These are phyloP conservation scores for Cucurbita pepo DNA, from an alignment of 306 rosid species.

Conservation along the genomic window DNA sequence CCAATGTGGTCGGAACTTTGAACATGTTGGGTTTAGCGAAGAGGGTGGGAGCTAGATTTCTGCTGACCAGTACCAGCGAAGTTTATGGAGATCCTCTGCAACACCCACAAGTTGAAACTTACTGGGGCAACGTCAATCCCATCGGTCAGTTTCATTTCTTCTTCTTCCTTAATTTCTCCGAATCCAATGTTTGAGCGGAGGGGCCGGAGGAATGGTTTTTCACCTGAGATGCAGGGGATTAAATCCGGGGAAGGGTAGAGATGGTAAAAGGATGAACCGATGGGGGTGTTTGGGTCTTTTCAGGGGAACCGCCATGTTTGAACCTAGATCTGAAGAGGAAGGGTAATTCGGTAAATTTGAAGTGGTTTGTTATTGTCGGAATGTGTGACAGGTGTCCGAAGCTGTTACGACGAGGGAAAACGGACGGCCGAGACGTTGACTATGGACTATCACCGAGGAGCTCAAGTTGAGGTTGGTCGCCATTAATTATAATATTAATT, in stretches of 20 bases:
- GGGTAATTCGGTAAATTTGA: background rate
- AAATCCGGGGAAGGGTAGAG: too few species aligned
- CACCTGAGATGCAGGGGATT: too few species aligned
- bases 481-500: background rate
- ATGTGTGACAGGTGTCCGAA: slow-evolving; percentile 76
- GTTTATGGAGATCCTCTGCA: slow-evolving; percentile 97
- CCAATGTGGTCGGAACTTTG: slow-evolving; percentile 93
- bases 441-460: slow-evolving; percentile 96
- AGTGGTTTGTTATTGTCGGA: background rate
- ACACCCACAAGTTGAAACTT: slow-evolving; percentile 95
- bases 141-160: slow-evolving; percentile 35
- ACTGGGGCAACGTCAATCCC: slow-evolving; percentile 99
- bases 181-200: too few species aligned
- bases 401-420: slow-evolving; percentile 97
- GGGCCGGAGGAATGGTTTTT: too few species aligned
- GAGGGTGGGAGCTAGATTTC: slow-evolving; percentile 77
- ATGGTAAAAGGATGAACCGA: too few species aligned
- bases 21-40: slow-evolving; percentile 92
- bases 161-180: too few species aligned
- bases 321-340: background rate
- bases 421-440: slow-evolving; percentile 98
- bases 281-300: too few species aligned
- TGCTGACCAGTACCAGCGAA: slow-evolving; percentile 92
- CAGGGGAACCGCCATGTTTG: background rate
- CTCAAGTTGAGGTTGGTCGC: slow-evolving; percentile 77